Evolutionary conservation across 805 yeast genomes (phyloP), one percentile per base, ranked within the genome.

Genomic region (Candida adriatica): DNA sequence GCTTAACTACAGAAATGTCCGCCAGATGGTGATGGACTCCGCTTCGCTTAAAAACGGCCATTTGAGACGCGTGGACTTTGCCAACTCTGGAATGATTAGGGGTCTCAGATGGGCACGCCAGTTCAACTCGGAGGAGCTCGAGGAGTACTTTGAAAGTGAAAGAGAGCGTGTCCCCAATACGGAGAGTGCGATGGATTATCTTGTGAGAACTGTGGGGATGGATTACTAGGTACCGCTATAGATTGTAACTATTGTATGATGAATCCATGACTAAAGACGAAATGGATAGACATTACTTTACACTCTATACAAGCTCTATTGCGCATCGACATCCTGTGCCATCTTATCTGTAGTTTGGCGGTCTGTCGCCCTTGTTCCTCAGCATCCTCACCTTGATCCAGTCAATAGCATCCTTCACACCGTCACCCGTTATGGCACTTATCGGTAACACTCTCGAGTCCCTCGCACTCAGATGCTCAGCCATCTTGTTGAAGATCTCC

Each of bases 371-470:
- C 37, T 61, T 63, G 35, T 64, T 64, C 34, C 66, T 52, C 16
- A 75, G 68, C 42, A 90, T 59, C 37, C 96, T 64, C 6, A 79
- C 66, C 26, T 74, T 73, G 29, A 90, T 56, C 98, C 98, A 90
- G 28, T 86, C 95, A 28, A 87, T 74, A 6, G 96, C 83, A 37
- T 86, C 95, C 31, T 66, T 66, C 3, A 90, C 75, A 1, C 97
- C 97, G 14, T 83, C 84, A 16, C 70, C 72, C 22, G 61, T 83
- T 25, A 80, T 62, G 10, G 95, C 96, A 49, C 92, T 79, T 4
- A 90, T 79, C 1, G 97, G 96, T 36, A 92, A 63, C 18, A 90
- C 90, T 38, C 94, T 70, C 42, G 87, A 76, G 53, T 90, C 98
- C 24, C 96, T 73, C 0, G 97, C 98, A 48, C 83, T 81, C 48